phyloP scores from a whole-genome alignment of 768 basidiomycete species.

The Glaciozyma martinii region DNA sequence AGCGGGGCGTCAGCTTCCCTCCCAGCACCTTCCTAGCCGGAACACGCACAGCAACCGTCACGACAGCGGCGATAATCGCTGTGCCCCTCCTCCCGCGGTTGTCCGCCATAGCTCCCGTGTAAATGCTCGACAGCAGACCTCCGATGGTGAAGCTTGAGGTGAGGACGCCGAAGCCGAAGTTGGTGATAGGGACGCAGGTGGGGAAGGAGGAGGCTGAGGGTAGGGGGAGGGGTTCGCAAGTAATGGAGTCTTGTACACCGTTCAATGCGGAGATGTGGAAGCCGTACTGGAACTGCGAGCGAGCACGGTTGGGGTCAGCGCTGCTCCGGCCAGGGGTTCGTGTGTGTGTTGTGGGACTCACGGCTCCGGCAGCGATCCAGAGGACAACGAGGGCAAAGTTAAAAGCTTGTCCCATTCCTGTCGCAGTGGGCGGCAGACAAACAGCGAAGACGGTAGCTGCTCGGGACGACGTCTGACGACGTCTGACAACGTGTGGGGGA shows the following conservation, averaged over 20 bases:
- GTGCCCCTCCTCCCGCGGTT: constrained; percentile 62
- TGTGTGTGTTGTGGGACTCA: background rate
- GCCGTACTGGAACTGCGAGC: constrained; percentile 53
- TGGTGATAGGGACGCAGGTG: constrained; percentile 69
- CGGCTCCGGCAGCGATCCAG: background rate
- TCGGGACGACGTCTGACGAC: too few relatives aligned
- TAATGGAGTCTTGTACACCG: constrained; percentile 14
- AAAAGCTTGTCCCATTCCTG: too few relatives aligned
- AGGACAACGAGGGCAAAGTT: background rate
- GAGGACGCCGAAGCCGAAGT: constrained; percentile 66
- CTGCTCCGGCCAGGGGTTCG: background rate
- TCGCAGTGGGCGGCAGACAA: too few relatives aligned
- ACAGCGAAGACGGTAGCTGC: too few relatives aligned
- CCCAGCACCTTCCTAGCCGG: background rate
- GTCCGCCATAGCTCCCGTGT: constrained; percentile 61
- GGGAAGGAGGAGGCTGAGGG: constrained; percentile 44
- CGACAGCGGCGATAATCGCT: constrained; percentile 50
- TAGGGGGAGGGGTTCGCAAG: background rate
- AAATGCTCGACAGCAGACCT: constrained; percentile 67
- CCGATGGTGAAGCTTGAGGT: constrained; percentile 82
- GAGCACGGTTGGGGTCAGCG: background rate
- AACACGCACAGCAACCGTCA: constrained; percentile 43
- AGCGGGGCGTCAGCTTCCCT: background rate
- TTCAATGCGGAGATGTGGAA: constrained; percentile 88
- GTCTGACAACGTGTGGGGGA: too few relatives aligned